Evolutionary conservation across 352 stramenopile genomes (phyloP).

Genomic region (Phytopythium vexans): DNA sequence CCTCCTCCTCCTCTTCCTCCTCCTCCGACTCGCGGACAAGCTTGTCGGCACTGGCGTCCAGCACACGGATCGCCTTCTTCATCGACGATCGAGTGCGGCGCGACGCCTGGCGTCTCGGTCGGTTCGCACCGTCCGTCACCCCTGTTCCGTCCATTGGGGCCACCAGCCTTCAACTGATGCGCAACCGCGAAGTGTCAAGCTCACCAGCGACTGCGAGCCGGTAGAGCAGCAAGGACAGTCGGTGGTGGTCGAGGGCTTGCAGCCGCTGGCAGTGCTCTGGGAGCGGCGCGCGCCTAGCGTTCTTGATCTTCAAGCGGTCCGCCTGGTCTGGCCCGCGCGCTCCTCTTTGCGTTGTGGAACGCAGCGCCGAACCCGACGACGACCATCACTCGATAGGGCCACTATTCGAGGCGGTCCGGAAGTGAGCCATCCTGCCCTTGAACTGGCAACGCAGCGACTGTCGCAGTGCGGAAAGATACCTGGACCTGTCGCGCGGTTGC

Average conservation of each 20-base stretch:
- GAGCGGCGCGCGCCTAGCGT: background rate
- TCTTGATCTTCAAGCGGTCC: background rate
- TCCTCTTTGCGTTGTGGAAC: constrained; percentile 5
- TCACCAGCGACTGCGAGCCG: too few species aligned
- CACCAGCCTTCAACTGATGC: background rate
- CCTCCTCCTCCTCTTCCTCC: constrained; percentile 37
- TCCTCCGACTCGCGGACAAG: constrained; percentile 14
- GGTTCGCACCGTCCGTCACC: constrained; percentile 4
- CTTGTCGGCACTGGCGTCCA: constrained; percentile 5
- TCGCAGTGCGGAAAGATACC: too few species aligned
- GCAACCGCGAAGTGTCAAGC: too few species aligned
- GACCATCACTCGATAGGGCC: too few species aligned
- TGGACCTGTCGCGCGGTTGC: too few species aligned
- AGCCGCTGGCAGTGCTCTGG: background rate
- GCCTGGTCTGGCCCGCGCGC: background rate
- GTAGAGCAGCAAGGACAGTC: too few species aligned
- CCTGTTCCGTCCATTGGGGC: constrained; percentile 5
- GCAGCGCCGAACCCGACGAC: too few species aligned
- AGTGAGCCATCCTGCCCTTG: background rate
- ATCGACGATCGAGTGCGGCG: constrained; percentile 36
- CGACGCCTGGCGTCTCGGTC: constrained; percentile 33
- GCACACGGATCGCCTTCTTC: constrained; percentile 24
- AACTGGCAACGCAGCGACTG: too few species aligned
- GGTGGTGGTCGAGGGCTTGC: background rate
- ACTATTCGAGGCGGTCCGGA: background rate